These are phyloP conservation scores for Phialophora macrospora DNA, from an alignment of 2,329 filamentous ascomycete genomes.

Conservation along the genomic window DNA sequence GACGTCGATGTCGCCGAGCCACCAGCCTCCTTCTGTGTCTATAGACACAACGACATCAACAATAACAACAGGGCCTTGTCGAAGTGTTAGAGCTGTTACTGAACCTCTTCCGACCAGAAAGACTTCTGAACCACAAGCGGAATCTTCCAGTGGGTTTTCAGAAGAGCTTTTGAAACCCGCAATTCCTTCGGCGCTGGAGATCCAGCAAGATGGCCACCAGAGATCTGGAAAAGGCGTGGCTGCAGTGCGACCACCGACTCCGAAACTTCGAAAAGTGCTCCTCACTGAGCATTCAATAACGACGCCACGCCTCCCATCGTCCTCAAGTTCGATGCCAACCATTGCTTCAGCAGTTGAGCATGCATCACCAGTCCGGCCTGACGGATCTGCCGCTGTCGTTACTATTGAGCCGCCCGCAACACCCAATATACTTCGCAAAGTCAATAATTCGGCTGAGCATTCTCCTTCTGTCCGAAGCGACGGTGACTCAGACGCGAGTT, in stretches of 20 bases:
- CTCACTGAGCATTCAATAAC: neutral
- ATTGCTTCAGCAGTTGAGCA: neutral
- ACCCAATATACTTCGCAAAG: neutral
- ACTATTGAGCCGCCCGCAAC: neutral
- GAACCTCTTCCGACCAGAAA: slow-evolving; percentile 13
- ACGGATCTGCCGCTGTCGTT: neutral
- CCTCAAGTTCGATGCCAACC: neutral
- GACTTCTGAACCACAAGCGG: neutral
- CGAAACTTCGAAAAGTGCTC: neutral
- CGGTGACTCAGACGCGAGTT: neutral
- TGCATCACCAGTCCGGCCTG: too few species aligned
- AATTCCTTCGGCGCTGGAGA: neutral
- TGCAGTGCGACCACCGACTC: neutral
- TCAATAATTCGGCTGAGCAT: neutral
- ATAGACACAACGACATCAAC: neutral
- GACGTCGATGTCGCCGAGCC: slow-evolving; percentile 3
- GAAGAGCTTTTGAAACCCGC: neutral
- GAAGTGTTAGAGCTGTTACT: slow-evolving; percentile 1
- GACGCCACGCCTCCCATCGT: neutral
- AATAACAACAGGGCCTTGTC: neutral
- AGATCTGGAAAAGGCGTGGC: neutral
- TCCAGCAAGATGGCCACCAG: neutral
- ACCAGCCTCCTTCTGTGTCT: neutral
- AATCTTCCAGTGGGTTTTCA: neutral
- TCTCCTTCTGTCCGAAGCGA: neutral